phyloP scores from a whole-genome alignment of 179 eudicot species.

The Silene vulgaris region DNA sequence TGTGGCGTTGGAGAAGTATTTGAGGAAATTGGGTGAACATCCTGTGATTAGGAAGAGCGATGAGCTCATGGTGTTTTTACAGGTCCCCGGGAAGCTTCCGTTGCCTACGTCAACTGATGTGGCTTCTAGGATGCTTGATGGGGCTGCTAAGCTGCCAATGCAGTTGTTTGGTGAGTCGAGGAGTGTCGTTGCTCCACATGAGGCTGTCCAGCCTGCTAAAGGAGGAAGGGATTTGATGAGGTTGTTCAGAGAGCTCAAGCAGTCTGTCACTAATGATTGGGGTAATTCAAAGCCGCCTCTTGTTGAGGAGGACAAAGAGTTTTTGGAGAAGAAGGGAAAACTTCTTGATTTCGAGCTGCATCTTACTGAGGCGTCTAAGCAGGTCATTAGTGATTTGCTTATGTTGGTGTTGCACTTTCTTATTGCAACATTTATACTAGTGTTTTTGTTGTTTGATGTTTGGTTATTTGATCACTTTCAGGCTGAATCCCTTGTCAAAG shows the following conservation, averaged over 20 bases:
- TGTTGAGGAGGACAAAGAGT: constrained; percentile 81
- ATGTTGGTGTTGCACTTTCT: background rate
- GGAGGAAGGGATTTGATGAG: constrained; percentile 85
- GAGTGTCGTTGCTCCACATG: constrained; percentile 48
- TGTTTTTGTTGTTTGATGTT: constrained; percentile 6
- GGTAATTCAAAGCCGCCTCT: constrained; percentile 54
- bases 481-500: constrained; percentile 92
- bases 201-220: constrained; percentile 79
- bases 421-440: background rate
- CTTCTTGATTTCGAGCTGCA: constrained; percentile 59
- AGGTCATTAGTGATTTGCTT: constrained; percentile 42
- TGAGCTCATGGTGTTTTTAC: constrained; percentile 83
- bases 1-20: constrained; percentile 66
- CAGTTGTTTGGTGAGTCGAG: constrained; percentile 69
- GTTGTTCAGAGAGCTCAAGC: constrained; percentile 77
- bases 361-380: constrained; percentile 65
- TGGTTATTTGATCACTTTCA: constrained; percentile 23
- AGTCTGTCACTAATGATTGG: constrained; percentile 77
- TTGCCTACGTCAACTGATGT: constrained; percentile 61
- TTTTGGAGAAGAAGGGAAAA: constrained; percentile 73
- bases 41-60: constrained; percentile 73
- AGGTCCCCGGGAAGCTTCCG: constrained; percentile 79
- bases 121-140: constrained; percentile 81
- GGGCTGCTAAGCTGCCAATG: constrained; percentile 68
- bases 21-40: constrained; percentile 61